Evolutionary conservation across 1,284 basidiomycete species (phyloP).

Genomic region (Phylloporus sp.): DNA sequence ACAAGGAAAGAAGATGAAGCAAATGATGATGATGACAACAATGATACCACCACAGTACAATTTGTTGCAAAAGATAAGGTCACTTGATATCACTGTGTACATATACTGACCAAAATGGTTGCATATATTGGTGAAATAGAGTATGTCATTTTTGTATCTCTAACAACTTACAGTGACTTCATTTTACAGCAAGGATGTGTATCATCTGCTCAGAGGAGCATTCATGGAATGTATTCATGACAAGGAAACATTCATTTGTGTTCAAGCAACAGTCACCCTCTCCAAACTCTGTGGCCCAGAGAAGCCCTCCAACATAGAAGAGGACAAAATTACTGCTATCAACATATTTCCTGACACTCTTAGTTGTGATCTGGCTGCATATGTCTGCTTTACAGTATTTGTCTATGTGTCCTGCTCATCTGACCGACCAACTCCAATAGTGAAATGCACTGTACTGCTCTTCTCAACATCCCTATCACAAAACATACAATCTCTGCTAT

Average conservation of each 20-base stretch:
- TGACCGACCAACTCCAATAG: slow-evolving; percentile 49
- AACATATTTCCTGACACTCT: slow-evolving; percentile 65
- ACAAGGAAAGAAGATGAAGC: slow-evolving; percentile 49
- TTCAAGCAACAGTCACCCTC: slow-evolving; percentile 87
- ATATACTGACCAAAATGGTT: slow-evolving; percentile 84
- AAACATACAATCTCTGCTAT: slow-evolving; percentile 71
- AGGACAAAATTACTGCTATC: slow-evolving; percentile 70
- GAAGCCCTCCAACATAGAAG: slow-evolving; percentile 69
- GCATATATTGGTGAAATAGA: slow-evolving; percentile 85
- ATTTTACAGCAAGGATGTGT: slow-evolving; percentile 75
- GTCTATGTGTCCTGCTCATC: slow-evolving; percentile 6
- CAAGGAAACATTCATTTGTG: slow-evolving; percentile 85
- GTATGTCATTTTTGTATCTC: slow-evolving; percentile 51
- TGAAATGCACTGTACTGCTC: slow-evolving; percentile 88
- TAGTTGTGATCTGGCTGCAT: slow-evolving; percentile 82
- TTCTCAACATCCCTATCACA: slow-evolving; percentile 80
- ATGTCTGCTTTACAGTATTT: slow-evolving; percentile 42
- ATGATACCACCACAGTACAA: slow-evolving; percentile 75
- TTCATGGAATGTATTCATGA: slow-evolving; percentile 85
- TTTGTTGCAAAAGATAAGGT: slow-evolving; percentile 92
- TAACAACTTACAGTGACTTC: not conserved
- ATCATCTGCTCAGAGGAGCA: slow-evolving; percentile 69
- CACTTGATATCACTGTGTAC: slow-evolving; percentile 83
- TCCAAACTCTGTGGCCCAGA: slow-evolving; percentile 86
- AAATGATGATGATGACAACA: slow-evolving; percentile 67